Evolutionary conservation across 345 rosid genomes (phyloP).

Genomic region (Citrus inodora): DNA sequence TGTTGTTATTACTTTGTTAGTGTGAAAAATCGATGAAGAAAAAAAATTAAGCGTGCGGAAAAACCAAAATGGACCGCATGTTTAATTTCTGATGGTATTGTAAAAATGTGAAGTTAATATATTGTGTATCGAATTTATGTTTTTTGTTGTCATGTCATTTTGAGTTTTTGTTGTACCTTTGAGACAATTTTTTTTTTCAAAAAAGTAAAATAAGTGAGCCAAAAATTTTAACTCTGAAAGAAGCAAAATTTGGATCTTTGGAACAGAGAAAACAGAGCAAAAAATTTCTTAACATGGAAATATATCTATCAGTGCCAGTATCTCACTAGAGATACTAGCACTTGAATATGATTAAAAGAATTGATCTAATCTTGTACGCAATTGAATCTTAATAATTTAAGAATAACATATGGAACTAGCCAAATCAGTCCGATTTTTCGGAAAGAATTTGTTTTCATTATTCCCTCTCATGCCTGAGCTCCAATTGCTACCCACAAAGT

Average conservation of each 20-base stretch:
- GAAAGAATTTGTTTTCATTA: neutral
- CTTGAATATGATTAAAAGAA: neutral
- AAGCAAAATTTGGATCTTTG: neutral
- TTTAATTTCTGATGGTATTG: neutral
- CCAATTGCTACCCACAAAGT: neutral
- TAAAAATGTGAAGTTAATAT: neutral
- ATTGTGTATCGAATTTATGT: neutral
- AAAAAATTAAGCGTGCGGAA: neutral
- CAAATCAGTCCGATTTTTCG: neutral
- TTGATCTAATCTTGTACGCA: neutral
- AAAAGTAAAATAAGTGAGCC: neutral
- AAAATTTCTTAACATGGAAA: neutral
- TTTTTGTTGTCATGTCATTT: neutral
- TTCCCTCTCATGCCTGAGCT: neutral
- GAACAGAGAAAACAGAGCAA: constrained; percentile 1
- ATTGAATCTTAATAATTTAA: neutral
- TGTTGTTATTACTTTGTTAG: neutral
- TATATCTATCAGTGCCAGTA: neutral
- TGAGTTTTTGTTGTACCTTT: neutral
- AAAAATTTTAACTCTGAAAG: neutral
- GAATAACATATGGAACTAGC: neutral
- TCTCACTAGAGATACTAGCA: neutral
- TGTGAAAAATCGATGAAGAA: neutral
- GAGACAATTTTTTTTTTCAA: neutral
- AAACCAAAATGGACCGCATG: constrained; percentile 21